phyloP scores from a whole-genome alignment of 768 basidiomycete genomes.

The Phlegmacium glaucopus region DNA sequence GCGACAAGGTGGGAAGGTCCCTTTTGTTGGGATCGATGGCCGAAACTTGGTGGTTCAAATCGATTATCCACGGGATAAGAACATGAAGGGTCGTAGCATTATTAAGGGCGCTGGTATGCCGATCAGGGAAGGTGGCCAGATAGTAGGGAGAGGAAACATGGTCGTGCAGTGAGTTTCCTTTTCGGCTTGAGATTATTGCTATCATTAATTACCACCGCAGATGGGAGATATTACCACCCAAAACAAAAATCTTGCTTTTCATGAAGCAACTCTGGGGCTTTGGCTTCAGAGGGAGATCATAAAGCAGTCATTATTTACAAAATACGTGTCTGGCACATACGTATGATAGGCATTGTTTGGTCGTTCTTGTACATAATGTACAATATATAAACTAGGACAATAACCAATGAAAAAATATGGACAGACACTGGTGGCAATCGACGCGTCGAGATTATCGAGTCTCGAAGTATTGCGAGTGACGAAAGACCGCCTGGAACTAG shows the following conservation, averaged over 20 bases:
- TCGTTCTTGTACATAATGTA: no score
- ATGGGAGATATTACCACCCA: conserved; percentile 37
- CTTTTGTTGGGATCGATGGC: conserved; percentile 57
- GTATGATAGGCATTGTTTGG: background rate
- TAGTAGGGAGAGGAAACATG: conserved; percentile 59
- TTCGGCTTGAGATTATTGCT: background rate
- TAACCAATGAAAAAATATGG: no score
- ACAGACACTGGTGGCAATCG: no score
- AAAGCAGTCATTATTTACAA: background rate
- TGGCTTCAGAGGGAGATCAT: conserved; percentile 6
- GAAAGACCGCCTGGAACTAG: no score
- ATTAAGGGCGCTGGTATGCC: conserved; percentile 71
- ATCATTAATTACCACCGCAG: conserved; percentile 16
- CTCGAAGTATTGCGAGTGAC: no score
- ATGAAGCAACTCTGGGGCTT: conserved; percentile 25
- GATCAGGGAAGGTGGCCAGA: conserved; percentile 45
- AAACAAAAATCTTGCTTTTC: conserved; percentile 26
- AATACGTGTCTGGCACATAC: background rate
- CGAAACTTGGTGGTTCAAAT: conserved; percentile 46
- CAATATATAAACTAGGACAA: no score
- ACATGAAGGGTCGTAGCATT: conserved; percentile 44
- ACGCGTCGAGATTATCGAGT: no score
- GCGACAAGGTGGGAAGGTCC: conserved; percentile 45
- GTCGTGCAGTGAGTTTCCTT: conserved; percentile 50
- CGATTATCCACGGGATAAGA: conserved; percentile 50